Evolutionary conservation across 2,329 filamentous ascomycete genomes (phyloP), one percentile per base, ranked within the genome.

Genomic region (Aspergillus nomiae): DNA sequence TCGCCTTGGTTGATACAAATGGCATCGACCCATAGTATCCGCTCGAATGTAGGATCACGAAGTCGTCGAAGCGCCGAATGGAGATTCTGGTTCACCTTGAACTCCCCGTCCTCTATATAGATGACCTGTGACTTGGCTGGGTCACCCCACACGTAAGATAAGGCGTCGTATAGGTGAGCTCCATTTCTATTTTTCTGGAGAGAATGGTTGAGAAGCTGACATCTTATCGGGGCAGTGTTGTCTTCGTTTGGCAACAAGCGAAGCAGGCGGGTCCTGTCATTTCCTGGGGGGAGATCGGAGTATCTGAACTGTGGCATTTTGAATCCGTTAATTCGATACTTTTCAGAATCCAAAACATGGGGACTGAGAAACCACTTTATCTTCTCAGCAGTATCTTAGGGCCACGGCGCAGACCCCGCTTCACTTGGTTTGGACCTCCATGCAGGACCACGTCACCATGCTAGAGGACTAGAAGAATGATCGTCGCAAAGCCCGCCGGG

Each of bases 181-280:
- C 32, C 46, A 3, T 19, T 30, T n/a, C 24, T n/a, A 3, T 4
- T 8, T 6, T 24, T 28, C 8, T 46, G 36, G 14, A 59, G 34
- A 26, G 34, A 19, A 21, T 59, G 54, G 24, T 43, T n/a, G 24
- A 59, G 12, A 6, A 59, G 32, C 16, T 21, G 2, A 7, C 58
- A 59, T 16, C 51, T 14, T 6, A 58, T 58, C n/a, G 11, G 28
- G 43, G 56, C 41, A n/a, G 11, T 26, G 1, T 21, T 34, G 30
- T 58, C 41, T n/a, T 50, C n/a, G n/a, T 58, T 19, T 19, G 56
- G 56, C 43, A 58, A 50, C 26, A 58, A 41, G 41, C 56, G 56
- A 38, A 58, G 45, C 56, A 58, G 36, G 21, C 56, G 56, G 11
- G 56, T 58, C n/a, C n/a, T n/a, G 11, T 21, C n/a, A 16, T 48